phyloP scores from a whole-genome alignment of 2,329 filamentous ascomycete genomes.

The Fusarium sp. region DNA sequence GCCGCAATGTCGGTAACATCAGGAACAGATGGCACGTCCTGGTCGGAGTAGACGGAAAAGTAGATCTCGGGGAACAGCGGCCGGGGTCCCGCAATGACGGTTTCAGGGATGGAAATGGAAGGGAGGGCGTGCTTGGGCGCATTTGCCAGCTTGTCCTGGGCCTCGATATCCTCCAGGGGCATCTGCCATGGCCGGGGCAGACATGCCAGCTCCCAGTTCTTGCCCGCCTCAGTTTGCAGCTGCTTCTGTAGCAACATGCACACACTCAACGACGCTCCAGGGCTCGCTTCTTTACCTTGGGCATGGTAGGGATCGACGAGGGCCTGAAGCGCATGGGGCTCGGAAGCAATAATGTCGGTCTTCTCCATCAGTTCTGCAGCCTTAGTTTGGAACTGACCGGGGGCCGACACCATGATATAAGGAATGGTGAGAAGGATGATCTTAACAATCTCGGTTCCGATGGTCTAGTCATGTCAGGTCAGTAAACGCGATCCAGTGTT shows the following conservation, averaged over 20 bases:
- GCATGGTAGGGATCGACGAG: slow-evolving; percentile 87
- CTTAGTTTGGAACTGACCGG: slow-evolving; percentile 76
- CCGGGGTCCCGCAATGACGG: slow-evolving; percentile 78
- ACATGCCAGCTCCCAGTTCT: slow-evolving; percentile 79
- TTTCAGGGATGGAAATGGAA: slow-evolving; percentile 78
- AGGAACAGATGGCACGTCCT: slow-evolving; percentile 91
- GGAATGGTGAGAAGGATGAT: slow-evolving; percentile 95
- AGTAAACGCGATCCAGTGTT: slow-evolving; percentile 1
- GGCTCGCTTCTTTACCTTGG: slow-evolving; percentile 71
- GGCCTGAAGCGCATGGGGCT: slow-evolving; percentile 85
- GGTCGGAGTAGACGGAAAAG: slow-evolving; percentile 89
- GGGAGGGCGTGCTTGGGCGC: slow-evolving; percentile 83
- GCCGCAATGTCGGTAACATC: slow-evolving; percentile 80
- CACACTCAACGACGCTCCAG: slow-evolving; percentile 74
- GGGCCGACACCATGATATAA: slow-evolving; percentile 83
- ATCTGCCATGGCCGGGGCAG: slow-evolving; percentile 77
- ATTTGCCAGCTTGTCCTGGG: slow-evolving; percentile 68
- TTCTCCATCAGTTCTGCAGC: slow-evolving; percentile 87
- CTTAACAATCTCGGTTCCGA: slow-evolving; percentile 90
- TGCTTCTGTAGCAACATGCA: slow-evolving; percentile 88
- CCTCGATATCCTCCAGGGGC: slow-evolving; percentile 69
- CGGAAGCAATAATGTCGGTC: slow-evolving; percentile 93
- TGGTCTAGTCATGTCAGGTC: slow-evolving; percentile 58
- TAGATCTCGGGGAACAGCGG: slow-evolving; percentile 92
- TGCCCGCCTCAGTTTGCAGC: slow-evolving; percentile 79